Evolutionary conservation across 805 yeast genomes (phyloP).

Genomic region (Dipodascus albidus): DNA sequence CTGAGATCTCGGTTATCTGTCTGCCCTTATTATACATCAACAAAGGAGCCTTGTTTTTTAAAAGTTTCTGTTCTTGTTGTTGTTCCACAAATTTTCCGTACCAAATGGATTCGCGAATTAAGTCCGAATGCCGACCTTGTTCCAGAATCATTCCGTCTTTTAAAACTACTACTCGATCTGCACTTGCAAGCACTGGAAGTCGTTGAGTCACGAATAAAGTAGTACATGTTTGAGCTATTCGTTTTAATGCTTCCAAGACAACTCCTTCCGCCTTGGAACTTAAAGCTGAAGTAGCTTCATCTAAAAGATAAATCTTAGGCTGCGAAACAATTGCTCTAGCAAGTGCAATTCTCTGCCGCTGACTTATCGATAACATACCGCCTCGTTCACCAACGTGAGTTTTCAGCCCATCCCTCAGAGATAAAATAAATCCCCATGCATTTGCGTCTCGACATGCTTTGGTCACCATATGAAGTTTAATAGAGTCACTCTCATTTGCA

Average conservation of each 20-base stretch:
- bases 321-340: constrained; percentile 53
- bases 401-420: constrained; percentile 65
- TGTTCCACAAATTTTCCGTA: constrained; percentile 19
- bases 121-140: constrained; percentile 28
- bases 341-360: constrained; percentile 55
- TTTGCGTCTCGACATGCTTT: constrained; percentile 22
- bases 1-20: neutral
- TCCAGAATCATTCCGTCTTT: constrained; percentile 35
- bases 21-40: neutral
- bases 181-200: constrained; percentile 38
- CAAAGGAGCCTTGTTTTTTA: constrained; percentile 4
- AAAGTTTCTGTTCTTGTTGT: constrained; percentile 10
- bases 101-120: constrained; percentile 17
- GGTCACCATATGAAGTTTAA: constrained; percentile 23
- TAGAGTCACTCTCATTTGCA: constrained; percentile 31
- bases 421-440: constrained; percentile 28
- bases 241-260: constrained; percentile 25
- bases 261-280: constrained; percentile 31
- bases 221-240: constrained; percentile 25
- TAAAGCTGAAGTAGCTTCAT: constrained; percentile 48
- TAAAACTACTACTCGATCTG: constrained; percentile 40
- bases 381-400: constrained; percentile 52
- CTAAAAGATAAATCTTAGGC: constrained; percentile 47
- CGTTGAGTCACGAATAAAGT: constrained; percentile 45
- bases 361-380: constrained; percentile 51